A percentile compares a stretch with the other conserved stretches of the same genome.
Evolutionary conservation across 2,329 filamentous ascomycete species (phyloP).

Genomic region (Xylariales sp.): DNA sequence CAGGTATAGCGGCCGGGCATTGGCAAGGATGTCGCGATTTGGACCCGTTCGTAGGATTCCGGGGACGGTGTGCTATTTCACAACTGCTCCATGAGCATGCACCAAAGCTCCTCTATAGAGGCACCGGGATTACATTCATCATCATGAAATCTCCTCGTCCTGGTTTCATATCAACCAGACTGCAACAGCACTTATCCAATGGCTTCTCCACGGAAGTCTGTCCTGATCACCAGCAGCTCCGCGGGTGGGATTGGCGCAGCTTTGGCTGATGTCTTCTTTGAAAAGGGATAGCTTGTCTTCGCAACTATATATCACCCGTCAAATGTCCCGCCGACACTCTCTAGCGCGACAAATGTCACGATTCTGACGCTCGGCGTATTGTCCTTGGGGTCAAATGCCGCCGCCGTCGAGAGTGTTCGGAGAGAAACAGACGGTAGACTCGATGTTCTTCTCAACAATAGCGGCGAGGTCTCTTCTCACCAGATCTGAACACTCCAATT

Average conservation of each 20-base stretch:
- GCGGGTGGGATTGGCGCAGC: not conserved
- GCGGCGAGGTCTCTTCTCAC: slow-evolving; percentile 15
- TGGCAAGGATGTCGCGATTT: not conserved
- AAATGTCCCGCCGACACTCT: slow-evolving; percentile 6
- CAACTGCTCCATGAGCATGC: not conserved
- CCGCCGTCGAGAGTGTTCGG: slow-evolving; percentile 14
- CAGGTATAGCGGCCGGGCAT: not conserved
- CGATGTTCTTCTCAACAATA: slow-evolving; percentile 21
- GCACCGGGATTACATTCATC: not conserved
- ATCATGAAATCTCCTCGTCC: not conserved
- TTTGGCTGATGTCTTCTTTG: not conserved
- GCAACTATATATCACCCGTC: slow-evolving; percentile 8
- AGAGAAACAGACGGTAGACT: slow-evolving; percentile 13
- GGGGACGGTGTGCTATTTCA: no score
- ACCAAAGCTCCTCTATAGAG: not conserved
- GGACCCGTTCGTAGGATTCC: no score
- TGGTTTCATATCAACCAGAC: not conserved
- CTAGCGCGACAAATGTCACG: slow-evolving; percentile 8
- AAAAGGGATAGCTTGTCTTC: not conserved
- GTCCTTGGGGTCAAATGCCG: slow-evolving; percentile 11
- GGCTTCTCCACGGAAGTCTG: not conserved
- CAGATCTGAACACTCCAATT: slow-evolving; percentile 7
- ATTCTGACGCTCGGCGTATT: slow-evolving; percentile 11
- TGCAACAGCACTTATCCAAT: not conserved
- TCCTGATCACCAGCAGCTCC: slow-evolving; percentile 1